Base-by-base conservation (phyloP, 2,329 filamentous ascomycete species). In the Escovopsis sp. region DNA sequence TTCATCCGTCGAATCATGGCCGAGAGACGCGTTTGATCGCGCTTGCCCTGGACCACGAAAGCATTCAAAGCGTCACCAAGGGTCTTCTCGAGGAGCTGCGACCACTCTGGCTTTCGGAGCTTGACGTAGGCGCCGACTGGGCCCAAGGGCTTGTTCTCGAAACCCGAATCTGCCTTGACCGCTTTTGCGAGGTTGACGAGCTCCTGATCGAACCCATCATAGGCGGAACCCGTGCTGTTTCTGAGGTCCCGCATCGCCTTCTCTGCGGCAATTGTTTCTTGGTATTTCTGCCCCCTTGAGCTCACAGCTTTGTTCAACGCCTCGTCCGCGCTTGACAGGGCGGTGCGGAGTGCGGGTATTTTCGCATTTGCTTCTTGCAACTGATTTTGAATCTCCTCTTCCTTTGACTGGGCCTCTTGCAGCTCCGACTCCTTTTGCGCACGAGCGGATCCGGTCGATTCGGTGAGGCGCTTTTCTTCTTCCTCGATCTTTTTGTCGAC, bases 61-160 rank as follows among this genome's bases (percentile, higher is more conserved):
- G 75, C 78, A 47, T 77, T 82, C 30, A 96, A 65, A 1, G 65
- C 68, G 4, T 60, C 61, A n/a, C 85, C 85, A 38, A 94, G 71
- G 1, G 75, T 75, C 48, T 73, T 82, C 57, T 98, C 91, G 12
- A 98, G 60, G 36, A 94, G 77, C 1, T 75, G 73, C 1, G 81
- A 82, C 91, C 91, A 98, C 51, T 85, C 72, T 1, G 85, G 82
- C 50, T 89, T 80, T 33, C 77, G 65, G 23, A 98, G 66, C 49
- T 77, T 79, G 41, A 98, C 71, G 53, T 91, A 75, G 23, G 77
- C 67, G 28, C 88, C 91, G 12, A 96, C 67, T 0, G 91, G 91
- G 0, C 91, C 91, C 32, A 96, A 68, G 2, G 91, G 91, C 47
- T 73, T 80, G 36, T 73, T 65, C 23, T 68, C 65, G 55, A 93